Evolutionary conservation across 106 monocot species (phyloP).

Genomic region (Alisma plantagoaquatica): DNA sequence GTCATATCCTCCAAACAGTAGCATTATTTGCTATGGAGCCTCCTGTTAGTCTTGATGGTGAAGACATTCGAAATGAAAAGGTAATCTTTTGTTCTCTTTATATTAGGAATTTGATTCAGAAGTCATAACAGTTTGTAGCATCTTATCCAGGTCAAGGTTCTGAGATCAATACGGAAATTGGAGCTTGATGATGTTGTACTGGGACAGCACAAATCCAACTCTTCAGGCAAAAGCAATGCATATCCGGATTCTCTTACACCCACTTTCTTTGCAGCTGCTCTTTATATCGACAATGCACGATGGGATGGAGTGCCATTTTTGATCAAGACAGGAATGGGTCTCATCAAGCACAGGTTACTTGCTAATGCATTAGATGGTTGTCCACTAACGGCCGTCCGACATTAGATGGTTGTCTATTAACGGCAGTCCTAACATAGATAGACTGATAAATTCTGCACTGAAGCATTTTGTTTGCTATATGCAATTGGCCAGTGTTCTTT

Average conservation of each 20-base stretch:
- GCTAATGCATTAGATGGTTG: too few relatives aligned
- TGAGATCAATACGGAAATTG: constrained; percentile 71
- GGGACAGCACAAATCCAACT: constrained; percentile 59
- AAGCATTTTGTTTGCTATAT: too few relatives aligned
- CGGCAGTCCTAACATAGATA: too few relatives aligned
- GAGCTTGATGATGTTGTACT: constrained; percentile 65
- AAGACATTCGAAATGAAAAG: constrained; percentile 95
- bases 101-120: neutral
- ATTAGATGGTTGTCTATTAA: too few relatives aligned
- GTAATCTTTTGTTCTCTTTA: constrained; percentile 12
- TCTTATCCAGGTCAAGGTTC: constrained; percentile 65
- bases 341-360: constrained; percentile 86
- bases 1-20: constrained; percentile 83
- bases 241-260: constrained; percentile 53
- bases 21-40: constrained; percentile 93
- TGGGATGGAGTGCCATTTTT: constrained; percentile 94
- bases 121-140: neutral
- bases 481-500: too few relatives aligned
- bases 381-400: too few relatives aligned
- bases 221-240: constrained; percentile 11
- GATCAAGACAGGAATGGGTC: constrained; percentile 71
- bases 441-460: too few relatives aligned
- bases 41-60: constrained; percentile 87
- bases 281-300: constrained; percentile 84
- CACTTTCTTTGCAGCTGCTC: constrained; percentile 80